Conservation (phyloP, 768 basidiomycete species). For the Ephemerocybe angulata region DNA sequence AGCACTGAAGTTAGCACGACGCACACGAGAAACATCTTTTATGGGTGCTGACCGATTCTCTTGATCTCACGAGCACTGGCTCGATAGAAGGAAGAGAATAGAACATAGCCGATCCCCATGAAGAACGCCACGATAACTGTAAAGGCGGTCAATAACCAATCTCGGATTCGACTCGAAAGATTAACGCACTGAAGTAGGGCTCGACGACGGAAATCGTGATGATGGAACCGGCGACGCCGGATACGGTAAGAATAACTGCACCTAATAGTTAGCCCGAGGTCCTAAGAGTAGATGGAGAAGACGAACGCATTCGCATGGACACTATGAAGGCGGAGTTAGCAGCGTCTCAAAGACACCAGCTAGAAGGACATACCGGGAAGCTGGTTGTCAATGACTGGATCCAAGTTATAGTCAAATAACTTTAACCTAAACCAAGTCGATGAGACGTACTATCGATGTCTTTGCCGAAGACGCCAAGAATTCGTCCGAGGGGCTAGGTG, state of each 20-base stretch:
- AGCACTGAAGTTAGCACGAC: background rate
- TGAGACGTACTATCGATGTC: slow-evolving; percentile 53
- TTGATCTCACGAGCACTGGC: slow-evolving; percentile 73
- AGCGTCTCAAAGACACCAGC: background rate
- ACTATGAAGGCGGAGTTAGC: slow-evolving; percentile 28
- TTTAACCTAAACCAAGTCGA: background rate
- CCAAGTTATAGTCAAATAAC: background rate
- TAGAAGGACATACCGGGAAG: slow-evolving; percentile 41
- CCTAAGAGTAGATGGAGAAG: background rate
- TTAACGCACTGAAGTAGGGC: slow-evolving; percentile 56
- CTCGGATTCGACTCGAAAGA: background rate
- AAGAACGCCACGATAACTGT: slow-evolving; percentile 52
- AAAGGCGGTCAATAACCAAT: background rate
- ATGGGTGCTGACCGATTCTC: slow-evolving; percentile 29
- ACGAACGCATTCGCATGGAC: slow-evolving; percentile 55
- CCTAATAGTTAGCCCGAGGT: background rate
- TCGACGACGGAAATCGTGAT: slow-evolving; percentile 56
- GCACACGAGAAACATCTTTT: background rate
- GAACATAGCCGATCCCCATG: slow-evolving; percentile 58
- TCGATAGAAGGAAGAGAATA: slow-evolving; percentile 67
- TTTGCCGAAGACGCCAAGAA: slow-evolving; percentile 61
- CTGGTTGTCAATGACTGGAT: slow-evolving; percentile 55
- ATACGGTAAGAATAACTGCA: slow-evolving; percentile 47
- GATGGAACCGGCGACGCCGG: slow-evolving; percentile 49
- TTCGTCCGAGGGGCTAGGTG: slow-evolving; percentile 53